Base-by-base conservation (phyloP, 331 rosid genomes). In the Acacia concinna region DNA sequence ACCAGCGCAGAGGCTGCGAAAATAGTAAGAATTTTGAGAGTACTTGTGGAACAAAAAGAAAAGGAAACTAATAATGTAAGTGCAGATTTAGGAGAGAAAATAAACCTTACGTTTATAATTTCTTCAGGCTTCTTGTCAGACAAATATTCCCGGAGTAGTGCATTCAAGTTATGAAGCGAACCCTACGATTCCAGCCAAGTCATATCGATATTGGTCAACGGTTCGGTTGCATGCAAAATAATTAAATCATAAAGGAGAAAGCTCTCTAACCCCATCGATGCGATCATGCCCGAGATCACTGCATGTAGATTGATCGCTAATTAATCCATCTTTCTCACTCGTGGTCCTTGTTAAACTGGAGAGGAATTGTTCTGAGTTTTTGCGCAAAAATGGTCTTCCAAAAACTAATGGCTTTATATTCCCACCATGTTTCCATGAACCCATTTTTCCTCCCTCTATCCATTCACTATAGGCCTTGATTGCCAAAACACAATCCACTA, bases 401-500 rank as follows among this genome's bases (percentile, higher is more conserved):
- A 66, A 31, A 44, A 78, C 43, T 4, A 83, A 82, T 62, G 94
- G 86, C 84, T 84, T 95, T 32, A 84, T 68, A 80, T 57, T 88
- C 76, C 86, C 88, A 62, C 93, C 85, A 71, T 78, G 86, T 81
- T 90, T 96, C 98, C 99, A 90, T 23, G 81, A 80, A 56, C 97
- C 97, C 70, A 38, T 82, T 74, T 89, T 87, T 7, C 98, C 97
- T 63, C 85, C 89, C 38, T 81, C 81, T 82, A 87, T 88, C 97
- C 98, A 89, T 23, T 90, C 90, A 68, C 82, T 81, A 37, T 89
- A 96, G 1, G 94, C 92, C 82, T 90, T 89, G 20, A 96, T 91
- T 72, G 97, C 97, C 43, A 93, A 81, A 75, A 93, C 92, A 75
- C 97, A 91, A 84, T 88, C 87, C 75, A 93, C 99, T 78, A 96